A percentile compares a stretch with the other conserved stretches of the same genome.
Conservation (phyloP, 164 flowering plant species). For the Magnolia kwangsiensis region DNA sequence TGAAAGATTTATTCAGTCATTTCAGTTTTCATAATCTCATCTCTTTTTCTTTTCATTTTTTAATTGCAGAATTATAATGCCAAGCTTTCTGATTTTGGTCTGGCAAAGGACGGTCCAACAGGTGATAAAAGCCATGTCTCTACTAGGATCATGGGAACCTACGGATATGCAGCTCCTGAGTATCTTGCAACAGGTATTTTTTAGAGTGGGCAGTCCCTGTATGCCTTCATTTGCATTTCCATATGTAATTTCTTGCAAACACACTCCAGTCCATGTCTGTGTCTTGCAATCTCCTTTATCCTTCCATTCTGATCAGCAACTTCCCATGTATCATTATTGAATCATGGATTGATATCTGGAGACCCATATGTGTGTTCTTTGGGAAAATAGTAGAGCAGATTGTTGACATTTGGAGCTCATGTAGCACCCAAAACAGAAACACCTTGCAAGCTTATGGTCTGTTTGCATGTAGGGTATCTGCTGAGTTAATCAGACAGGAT, state of each 20-base stretch:
- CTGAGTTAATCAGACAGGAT: not conserved
- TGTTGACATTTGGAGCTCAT: no score
- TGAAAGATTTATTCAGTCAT: not conserved
- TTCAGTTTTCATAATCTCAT: not conserved
- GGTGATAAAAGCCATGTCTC: slow-evolving; percentile 79
- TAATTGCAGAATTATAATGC: slow-evolving; percentile 59
- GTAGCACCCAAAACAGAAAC: no score
- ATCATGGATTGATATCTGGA: no score
- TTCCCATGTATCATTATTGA: no score
- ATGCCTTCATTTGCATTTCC: not conserved
- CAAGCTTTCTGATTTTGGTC: slow-evolving; percentile 84
- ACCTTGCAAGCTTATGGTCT: no score
- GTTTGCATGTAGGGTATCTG: not conserved
- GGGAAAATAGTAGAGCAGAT: no score
- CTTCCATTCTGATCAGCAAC: no score
- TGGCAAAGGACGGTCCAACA: slow-evolving; percentile 87
- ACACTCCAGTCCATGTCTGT: no score
- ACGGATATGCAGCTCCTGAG: slow-evolving; percentile 91
- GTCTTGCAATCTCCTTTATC: no score
- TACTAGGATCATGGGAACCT: slow-evolving; percentile 88
- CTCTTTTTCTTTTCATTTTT: not conserved
- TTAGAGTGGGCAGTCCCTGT: not conserved
- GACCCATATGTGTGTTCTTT: no score
- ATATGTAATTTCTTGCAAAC: not conserved
- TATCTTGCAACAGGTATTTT: slow-evolving; percentile 75